Evolutionary conservation across 75 land plant species (phyloP), one percentile per base, ranked within the genome.

Genomic region (Selaginella moellendorffii): DNA sequence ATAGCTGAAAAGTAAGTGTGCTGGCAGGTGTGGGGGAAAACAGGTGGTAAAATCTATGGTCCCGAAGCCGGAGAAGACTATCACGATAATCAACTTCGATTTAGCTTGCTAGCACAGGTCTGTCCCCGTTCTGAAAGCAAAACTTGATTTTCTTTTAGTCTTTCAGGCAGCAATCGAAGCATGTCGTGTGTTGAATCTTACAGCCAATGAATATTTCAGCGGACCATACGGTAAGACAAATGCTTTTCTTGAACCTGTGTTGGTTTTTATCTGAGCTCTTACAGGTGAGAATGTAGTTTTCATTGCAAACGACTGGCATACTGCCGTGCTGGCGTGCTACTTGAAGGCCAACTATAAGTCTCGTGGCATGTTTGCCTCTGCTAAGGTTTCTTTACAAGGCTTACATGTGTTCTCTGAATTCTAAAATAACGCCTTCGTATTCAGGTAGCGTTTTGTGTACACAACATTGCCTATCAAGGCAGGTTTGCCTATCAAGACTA

Each of bases 401-500:
- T 5, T 36, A 36, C 14, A 5, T 36, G 14, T 36, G 14, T 62
- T 24, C 22, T 14, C 26, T 62, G 25, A 27, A 14, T 25, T 62
- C 22, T 10, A 56, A 29, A 22, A 31, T 30, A 28, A 64, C 29
- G 17, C 51, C 2, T 14, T 65, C 24, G 12, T 2, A 59, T n/a
- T 5, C 73, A 93, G 98, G 98, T 83, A 66, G 98, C 71, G 2
- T 93, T 88, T 62, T 88, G 96, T 71, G 93, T 93, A 63, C 98
- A 93, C 78, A 93, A 93, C 66, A 88, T 93, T 46, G 87, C 96
- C 24, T 93, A 93, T 69, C 98, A 93, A 68, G 98, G 98, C 2
- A 71, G 98, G 62, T 85, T 85, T 79, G 71, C 87, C 14, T 75
- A 70, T 24, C 68, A 79, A 65, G 96, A 93, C 53, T 89, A 81